A percentile compares a stretch with the other conserved stretches of the same genome.
These are phyloP conservation scores for Saccharomycopsis schoenii DNA, from an alignment of 805 yeast genomes.

Conservation along the genomic window DNA sequence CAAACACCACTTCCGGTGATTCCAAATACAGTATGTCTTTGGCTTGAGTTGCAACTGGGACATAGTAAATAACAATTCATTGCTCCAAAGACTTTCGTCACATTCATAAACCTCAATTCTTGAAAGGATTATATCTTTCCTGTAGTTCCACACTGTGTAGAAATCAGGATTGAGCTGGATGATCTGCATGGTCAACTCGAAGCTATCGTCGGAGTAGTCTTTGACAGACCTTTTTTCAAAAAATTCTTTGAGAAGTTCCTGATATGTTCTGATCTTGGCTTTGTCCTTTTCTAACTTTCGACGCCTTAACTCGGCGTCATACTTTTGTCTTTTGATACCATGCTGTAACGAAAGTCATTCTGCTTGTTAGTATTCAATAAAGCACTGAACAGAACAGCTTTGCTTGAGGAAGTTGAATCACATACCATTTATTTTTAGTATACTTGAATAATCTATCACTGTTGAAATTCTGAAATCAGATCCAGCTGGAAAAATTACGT, in stretches of 20 bases:
- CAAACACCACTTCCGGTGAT: constrained; percentile 79
- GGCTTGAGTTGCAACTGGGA: constrained; percentile 56
- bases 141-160: constrained; percentile 82
- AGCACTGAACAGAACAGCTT: no score
- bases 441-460: no score
- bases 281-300: constrained; percentile 13
- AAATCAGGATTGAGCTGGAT: constrained; percentile 72
- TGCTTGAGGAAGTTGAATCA: no score
- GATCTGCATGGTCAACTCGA: constrained; percentile 47
- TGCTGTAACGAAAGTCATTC: constrained; percentile 7
- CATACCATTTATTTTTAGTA: no score
- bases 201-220: constrained; percentile 29
- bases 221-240: constrained; percentile 22
- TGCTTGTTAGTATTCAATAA: background rate
- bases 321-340: constrained; percentile 16
- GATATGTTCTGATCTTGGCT: constrained; percentile 11
- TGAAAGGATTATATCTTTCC: constrained; percentile 56
- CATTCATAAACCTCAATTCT: constrained; percentile 3
- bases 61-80: constrained; percentile 56
- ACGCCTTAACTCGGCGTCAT: constrained; percentile 13
- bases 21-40: constrained; percentile 96
- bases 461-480: no score
- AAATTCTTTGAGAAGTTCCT: constrained; percentile 5
- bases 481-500: no score
- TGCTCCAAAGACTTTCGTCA: constrained; percentile 27